Conservation (phyloP, 495 filamentous ascomycete species). For the Lophiostoma macrostomum region DNA sequence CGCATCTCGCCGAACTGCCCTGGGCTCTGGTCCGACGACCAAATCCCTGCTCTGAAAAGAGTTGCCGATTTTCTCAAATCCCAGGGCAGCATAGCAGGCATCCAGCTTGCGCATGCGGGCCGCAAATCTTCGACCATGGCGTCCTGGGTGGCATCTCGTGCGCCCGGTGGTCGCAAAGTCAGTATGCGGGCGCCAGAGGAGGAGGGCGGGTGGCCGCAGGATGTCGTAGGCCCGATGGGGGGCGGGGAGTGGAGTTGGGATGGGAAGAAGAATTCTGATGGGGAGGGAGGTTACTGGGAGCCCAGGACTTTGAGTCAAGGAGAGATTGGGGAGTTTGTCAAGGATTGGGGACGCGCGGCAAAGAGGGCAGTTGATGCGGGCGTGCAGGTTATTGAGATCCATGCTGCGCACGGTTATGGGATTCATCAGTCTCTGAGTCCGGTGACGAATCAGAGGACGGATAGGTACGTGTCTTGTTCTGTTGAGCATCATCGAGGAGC, state of each 20-base stretch:
- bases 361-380: slow-evolving; percentile 57
- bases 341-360: slow-evolving; percentile 52
- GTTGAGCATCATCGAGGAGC: too few species aligned
- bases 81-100: slow-evolving; percentile 65
- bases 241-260: slow-evolving; percentile 43
- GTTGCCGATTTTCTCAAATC: slow-evolving; percentile 68
- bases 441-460: slow-evolving; percentile 43
- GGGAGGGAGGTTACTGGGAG: slow-evolving; percentile 18
- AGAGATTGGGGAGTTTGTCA: slow-evolving; percentile 58
- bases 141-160: slow-evolving; percentile 54
- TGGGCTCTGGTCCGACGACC: slow-evolving; percentile 72
- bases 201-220: slow-evolving; percentile 60
- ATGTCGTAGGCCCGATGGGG: slow-evolving; percentile 52
- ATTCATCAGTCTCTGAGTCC: slow-evolving; percentile 39
- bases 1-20: slow-evolving; percentile 70
- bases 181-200: slow-evolving; percentile 49
- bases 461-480: too few species aligned
- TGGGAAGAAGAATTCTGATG: slow-evolving; percentile 46
- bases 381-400: slow-evolving; percentile 57
- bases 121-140: slow-evolving; percentile 69
- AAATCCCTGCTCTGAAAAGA: slow-evolving; percentile 59
- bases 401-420: slow-evolving; percentile 52
- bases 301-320: slow-evolving; percentile 55
- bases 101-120: slow-evolving; percentile 76
- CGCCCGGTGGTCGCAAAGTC: slow-evolving; percentile 30